phyloP scores from a whole-genome alignment of 23 red algal species.

The Gracilaria caudata region DNA sequence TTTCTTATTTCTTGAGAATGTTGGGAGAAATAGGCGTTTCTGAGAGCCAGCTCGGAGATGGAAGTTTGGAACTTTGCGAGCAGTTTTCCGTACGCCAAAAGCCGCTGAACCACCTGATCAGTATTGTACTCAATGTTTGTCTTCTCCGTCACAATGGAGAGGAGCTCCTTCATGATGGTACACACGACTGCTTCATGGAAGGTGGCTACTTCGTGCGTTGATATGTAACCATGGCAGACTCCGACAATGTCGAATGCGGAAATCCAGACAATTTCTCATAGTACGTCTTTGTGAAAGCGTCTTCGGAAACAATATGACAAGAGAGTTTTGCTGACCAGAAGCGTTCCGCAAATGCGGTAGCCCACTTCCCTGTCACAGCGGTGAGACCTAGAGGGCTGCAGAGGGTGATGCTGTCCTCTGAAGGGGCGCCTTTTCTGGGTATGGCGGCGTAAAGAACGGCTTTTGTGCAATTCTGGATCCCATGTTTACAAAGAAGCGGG shows the following conservation, averaged over 20 bases:
- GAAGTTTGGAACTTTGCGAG: neutral
- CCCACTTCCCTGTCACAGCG: neutral
- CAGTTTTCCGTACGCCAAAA: neutral
- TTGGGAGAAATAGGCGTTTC: constrained; percentile 7
- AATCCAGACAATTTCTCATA: constrained; percentile 26
- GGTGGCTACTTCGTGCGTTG: neutral
- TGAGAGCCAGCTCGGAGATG: neutral
- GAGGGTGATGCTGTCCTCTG: constrained; percentile 2
- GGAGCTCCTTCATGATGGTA: neutral
- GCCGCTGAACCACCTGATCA: neutral
- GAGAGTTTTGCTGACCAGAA: neutral
- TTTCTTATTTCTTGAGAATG: neutral
- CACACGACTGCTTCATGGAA: neutral
- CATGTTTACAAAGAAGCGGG: neutral
- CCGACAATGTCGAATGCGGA: constrained; percentile 8
- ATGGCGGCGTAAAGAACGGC: constrained; percentile 1
- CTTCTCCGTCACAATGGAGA: neutral
- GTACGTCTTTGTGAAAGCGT: neutral
- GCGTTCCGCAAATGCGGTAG: neutral
- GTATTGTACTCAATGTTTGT: constrained; percentile 17
- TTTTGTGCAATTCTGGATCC: constrained; percentile 5
- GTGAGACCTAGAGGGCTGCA: constrained; percentile 15
- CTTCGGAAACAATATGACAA: neutral
- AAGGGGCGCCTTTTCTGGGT: neutral
- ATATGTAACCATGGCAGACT: neutral